Base-by-base conservation (phyloP, 1,139 yeast genomes). In the Hanseniaspora gamundiae region DNA sequence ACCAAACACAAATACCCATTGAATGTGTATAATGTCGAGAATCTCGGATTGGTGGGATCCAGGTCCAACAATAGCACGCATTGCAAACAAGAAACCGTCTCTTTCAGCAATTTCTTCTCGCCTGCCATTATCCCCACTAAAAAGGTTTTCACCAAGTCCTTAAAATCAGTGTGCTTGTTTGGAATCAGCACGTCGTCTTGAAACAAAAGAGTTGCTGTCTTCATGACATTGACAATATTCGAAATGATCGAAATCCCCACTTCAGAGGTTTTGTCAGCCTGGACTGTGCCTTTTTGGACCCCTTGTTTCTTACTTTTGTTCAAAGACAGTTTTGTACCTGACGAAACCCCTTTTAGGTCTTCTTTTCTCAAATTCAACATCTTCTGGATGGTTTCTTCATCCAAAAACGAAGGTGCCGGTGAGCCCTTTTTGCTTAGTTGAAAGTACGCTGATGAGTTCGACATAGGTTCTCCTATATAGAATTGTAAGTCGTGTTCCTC, bases 401-500 rank as follows among this genome's bases (percentile, higher is more conserved):
- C 16, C 26, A 35, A 40, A n/a, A 35, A 31, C 13, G 19, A 16
- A 20, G 17, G n/a, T 20, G 42, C 11, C 8, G 26, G 20, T 9
- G 22, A n/a, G 13, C 27, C 20, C 3, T 21, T 39, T 13, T 28
- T 22, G 16, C 26, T 35, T 20, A 28, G 21, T 28, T 35, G 36
- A 26, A 30, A 24, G 24, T 35, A 39, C 4, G 28, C 19, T 4
- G 13, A 4, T 17, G 36, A 5, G 14, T 33, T 17, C 10, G 16
- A 21, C n/a, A 19, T 38, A 31, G 22, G 27, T 9, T 26, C 40
- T 6, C 45, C 45, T 16, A 40, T 21, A 13, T 30, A 43, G 31
- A 13, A 43, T 7, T 40, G 30, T 38, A 43, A 28, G 8, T 65
- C 66, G 43, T 72, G 69, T 0, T 88, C 84, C 9, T 22, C 41